Evolutionary conservation across 306 rosid species (phyloP).

Genomic region (Delonix regia): DNA sequence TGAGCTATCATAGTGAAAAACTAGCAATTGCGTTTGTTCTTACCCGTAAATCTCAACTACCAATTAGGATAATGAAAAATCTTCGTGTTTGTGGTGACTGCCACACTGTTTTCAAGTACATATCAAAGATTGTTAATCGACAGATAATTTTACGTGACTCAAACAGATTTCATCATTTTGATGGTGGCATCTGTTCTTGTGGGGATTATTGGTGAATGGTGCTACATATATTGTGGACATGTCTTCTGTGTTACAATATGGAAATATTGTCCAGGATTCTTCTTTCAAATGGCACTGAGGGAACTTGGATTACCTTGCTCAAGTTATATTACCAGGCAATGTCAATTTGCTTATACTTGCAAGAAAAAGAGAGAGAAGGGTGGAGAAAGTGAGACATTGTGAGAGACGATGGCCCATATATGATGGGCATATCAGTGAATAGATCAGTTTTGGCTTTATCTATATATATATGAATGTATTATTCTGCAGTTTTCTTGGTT

Average conservation of each 20-base stretch:
- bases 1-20: conserved; percentile 90
- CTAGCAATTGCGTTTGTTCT: conserved; percentile 90
- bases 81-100: conserved; percentile 95
- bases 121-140: conserved; percentile 74
- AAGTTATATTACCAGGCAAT: background rate
- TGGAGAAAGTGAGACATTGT: conserved; percentile 6
- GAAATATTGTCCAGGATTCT: conserved; percentile 15
- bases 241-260: conserved; percentile 10
- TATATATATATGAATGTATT: background rate
- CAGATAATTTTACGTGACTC: conserved; percentile 78
- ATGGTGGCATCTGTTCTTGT: conserved; percentile 78
- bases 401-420: background rate
- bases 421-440: background rate
- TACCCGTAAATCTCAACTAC: conserved; percentile 68
- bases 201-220: conserved; percentile 77
- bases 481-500: background rate
- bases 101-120: conserved; percentile 83
- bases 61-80: conserved; percentile 93
- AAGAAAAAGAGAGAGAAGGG: conserved; percentile 8
- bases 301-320: conserved; percentile 13
- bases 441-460: background rate
- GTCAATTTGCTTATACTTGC: background rate
- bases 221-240: conserved; percentile 16
- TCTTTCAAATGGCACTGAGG: conserved; percentile 17
- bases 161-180: conserved; percentile 87